Conservation (phyloP, 1,284 basidiomycete genomes). For the Ganoderma lingzhi region DNA sequence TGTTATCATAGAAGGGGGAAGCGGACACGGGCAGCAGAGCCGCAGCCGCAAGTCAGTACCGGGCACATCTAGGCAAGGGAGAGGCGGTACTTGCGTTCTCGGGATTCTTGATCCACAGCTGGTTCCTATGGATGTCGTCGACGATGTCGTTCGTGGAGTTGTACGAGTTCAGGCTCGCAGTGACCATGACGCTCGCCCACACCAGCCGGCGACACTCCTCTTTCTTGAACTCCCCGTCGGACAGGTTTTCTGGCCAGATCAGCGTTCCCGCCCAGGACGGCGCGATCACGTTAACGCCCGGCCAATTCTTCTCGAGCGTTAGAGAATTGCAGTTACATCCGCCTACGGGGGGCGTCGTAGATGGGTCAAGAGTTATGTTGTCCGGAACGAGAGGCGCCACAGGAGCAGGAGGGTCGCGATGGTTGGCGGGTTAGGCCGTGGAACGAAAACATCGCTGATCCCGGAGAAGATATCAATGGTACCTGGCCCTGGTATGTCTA, state of each 20-base stretch:
- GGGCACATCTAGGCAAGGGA: neutral
- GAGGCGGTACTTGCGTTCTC: constrained; percentile 59
- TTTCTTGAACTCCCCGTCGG: constrained; percentile 66
- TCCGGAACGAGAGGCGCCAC: constrained; percentile 2
- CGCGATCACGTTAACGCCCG: constrained; percentile 55
- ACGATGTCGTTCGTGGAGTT: constrained; percentile 47
- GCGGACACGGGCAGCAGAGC: neutral
- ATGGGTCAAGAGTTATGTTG: neutral
- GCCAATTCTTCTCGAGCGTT: constrained; percentile 58
- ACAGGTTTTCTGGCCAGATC: constrained; percentile 66
- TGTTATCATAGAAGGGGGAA: constrained; percentile 36
- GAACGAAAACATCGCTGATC: neutral
- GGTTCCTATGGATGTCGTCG: constrained; percentile 43
- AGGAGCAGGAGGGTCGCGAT: neutral
- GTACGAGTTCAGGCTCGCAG: constrained; percentile 71
- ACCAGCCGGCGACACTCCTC: constrained; percentile 76
- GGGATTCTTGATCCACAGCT: constrained; percentile 69
- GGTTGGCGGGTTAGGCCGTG: neutral
- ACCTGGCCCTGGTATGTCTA: neutral
- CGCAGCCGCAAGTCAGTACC: neutral
- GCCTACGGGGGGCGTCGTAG: neutral
- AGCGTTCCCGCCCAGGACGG: constrained; percentile 71
- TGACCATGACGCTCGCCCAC: constrained; percentile 71
- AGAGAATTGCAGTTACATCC: constrained; percentile 55
- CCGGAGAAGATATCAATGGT: neutral